Evolutionary conservation across 306 rosid species (phyloP).

Genomic region (Lathyrus aphaca): DNA sequence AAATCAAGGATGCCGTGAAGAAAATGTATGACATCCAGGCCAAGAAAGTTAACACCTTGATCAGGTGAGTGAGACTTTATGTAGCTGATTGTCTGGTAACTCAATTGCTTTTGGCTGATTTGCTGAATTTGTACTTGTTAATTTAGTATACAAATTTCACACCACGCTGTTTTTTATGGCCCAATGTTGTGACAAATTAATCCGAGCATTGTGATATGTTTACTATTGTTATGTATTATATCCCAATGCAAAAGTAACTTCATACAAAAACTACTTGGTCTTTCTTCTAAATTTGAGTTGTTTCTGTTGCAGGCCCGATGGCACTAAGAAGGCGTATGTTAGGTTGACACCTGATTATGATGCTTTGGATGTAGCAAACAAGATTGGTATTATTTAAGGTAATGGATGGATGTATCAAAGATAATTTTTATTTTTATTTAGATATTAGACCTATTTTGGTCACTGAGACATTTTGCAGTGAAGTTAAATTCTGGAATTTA

Average conservation of each 20-base stretch:
- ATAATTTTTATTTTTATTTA: conserved; percentile 20
- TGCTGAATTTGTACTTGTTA: neutral
- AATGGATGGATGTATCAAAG: conserved; percentile 1
- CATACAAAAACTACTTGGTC: neutral
- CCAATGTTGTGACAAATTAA: neutral
- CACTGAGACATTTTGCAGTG: conserved; percentile 12
- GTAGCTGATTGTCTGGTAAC: neutral
- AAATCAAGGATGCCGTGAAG: conserved; percentile 82
- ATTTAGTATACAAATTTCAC: neutral
- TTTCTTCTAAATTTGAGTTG: neutral
- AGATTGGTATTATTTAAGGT: conserved; percentile 79
- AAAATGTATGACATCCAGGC: conserved; percentile 93
- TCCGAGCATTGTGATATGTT: neutral
- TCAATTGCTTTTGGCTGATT: neutral
- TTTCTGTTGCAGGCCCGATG: conserved; percentile 74
- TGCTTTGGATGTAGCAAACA: conserved; percentile 95
- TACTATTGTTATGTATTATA: neutral
- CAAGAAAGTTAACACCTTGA: conserved; percentile 86
- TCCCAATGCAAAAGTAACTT: neutral
- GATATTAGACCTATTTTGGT: conserved; percentile 36
- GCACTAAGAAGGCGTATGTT: conserved; percentile 91
- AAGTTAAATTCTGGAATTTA: conserved; percentile 33
- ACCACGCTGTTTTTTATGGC: neutral
- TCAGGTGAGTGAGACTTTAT: conserved; percentile 63
- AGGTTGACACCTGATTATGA: conserved; percentile 86